Conservation (phyloP, 2,329 filamentous ascomycete genomes). For the Paraconiothyrium brasiliense region DNA sequence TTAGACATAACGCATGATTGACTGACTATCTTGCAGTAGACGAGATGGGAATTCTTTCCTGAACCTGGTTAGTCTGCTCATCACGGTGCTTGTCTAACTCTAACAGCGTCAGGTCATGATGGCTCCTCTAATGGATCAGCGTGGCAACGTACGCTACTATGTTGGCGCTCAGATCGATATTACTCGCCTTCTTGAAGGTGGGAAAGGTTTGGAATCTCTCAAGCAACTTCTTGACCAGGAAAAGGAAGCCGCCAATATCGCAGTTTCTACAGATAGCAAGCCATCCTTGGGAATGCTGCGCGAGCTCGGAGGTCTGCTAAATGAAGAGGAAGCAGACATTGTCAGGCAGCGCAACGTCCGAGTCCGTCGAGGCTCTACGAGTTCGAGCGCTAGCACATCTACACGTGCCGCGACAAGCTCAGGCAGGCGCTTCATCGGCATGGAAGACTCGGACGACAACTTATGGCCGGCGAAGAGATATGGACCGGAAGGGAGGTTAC, state of each 20-base stretch:
- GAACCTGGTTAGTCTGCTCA: constrained; percentile 63
- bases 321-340: constrained; percentile 53
- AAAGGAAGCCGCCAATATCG: constrained; percentile 16
- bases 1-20: not conserved
- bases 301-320: constrained; percentile 42
- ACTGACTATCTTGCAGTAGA: constrained; percentile 52
- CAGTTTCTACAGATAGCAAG: constrained; percentile 20
- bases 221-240: constrained; percentile 55
- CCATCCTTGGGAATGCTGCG: constrained; percentile 31
- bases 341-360: constrained; percentile 66
- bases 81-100: not conserved
- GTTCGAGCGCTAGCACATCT: constrained; percentile 66
- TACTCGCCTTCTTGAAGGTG: constrained; percentile 72
- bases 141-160: constrained; percentile 70
- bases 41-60: constrained; percentile 77
- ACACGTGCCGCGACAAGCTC: constrained; percentile 49
- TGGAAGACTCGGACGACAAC: constrained; percentile 47
- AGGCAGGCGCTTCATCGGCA: constrained; percentile 35
- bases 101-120: constrained; percentile 59
- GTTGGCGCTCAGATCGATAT: constrained; percentile 78
- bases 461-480: constrained; percentile 44
- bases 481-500: constrained; percentile 50
- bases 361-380: constrained; percentile 58
- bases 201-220: constrained; percentile 70
- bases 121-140: constrained; percentile 72